phyloP scores from a whole-genome alignment of 2,329 filamentous ascomycete genomes.

The Cadophora gregata region DNA sequence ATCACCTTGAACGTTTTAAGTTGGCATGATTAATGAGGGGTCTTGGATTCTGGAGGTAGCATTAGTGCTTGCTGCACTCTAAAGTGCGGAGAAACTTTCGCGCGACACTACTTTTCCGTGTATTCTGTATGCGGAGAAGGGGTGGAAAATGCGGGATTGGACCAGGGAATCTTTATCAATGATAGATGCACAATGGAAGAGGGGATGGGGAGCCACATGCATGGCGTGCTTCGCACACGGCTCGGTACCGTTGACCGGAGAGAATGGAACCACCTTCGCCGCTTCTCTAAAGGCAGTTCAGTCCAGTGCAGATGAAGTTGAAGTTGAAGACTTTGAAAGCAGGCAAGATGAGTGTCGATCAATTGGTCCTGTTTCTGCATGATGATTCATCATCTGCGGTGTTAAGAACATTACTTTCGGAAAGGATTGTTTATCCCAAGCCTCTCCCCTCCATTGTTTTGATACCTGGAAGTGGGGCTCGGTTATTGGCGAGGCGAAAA shows the following conservation, averaged over 20 bases:
- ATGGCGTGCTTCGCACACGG: not conserved
- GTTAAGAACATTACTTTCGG: not conserved
- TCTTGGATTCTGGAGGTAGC: not conserved
- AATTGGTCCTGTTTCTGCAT: not conserved
- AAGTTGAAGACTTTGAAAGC: not conserved
- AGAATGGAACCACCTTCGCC: constrained; percentile 3
- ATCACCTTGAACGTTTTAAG: not conserved
- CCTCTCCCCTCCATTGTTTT: not conserved
- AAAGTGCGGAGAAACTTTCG: constrained; percentile 13
- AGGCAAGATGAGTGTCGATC: not conserved
- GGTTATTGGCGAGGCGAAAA: constrained; percentile 9
- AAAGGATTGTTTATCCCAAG: not conserved
- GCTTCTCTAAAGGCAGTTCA: not conserved
- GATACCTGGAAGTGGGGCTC: constrained; percentile 2
- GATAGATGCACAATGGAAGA: not conserved
- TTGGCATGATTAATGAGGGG: constrained; percentile 1
- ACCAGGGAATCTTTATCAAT: not conserved
- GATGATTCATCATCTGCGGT: not conserved
- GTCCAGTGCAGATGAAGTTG: not conserved
- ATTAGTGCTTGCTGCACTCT: not conserved
- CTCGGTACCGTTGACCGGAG: constrained; percentile 7
- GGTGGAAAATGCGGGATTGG: not conserved
- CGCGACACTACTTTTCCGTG: not conserved
- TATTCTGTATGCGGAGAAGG: not conserved
- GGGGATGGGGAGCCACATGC: not conserved